These are phyloP conservation scores for Astrothelium macrocarpum DNA, from an alignment of 495 filamentous ascomycete species.

Conservation along the genomic window DNA sequence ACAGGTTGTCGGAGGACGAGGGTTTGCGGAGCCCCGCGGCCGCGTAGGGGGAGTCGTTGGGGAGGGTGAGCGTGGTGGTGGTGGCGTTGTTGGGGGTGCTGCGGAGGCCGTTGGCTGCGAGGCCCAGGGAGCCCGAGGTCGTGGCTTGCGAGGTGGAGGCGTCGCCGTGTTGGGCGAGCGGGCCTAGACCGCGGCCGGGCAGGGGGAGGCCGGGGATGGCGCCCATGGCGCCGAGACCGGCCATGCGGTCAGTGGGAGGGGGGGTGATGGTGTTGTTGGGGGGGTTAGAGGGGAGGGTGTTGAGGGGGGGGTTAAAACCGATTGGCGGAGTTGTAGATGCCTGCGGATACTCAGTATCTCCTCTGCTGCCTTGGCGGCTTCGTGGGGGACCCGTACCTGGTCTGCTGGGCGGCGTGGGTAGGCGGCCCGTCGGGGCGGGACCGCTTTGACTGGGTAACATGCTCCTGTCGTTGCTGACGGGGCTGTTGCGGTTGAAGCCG, in stretches of 20 bases:
- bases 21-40: background rate
- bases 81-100: too few species aligned
- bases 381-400: constrained; percentile 4
- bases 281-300: too few species aligned
- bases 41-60: constrained; percentile 1
- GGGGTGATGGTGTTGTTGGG: constrained; percentile 26
- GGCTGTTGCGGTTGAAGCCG: constrained; percentile 15
- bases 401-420: constrained; percentile 10
- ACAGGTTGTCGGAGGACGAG: constrained; percentile 4
- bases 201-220: background rate
- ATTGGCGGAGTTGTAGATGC: constrained; percentile 16
- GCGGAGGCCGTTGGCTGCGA: background rate
- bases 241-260: constrained; percentile 18
- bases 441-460: constrained; percentile 10
- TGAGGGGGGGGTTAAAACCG: constrained; percentile 25
- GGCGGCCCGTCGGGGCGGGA: constrained; percentile 24
- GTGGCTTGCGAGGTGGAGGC: constrained; percentile 19
- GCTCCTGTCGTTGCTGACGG: constrained; percentile 9
- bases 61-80: too few species aligned
- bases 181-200: background rate
- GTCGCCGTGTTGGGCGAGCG: constrained; percentile 11
- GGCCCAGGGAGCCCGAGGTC: constrained; percentile 5
- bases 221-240: background rate
- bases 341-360: constrained; percentile 3
- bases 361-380: constrained; percentile 6